Conservation (phyloP, 2,329 filamentous ascomycete species). For the Ophioceras dolichostomum region DNA sequence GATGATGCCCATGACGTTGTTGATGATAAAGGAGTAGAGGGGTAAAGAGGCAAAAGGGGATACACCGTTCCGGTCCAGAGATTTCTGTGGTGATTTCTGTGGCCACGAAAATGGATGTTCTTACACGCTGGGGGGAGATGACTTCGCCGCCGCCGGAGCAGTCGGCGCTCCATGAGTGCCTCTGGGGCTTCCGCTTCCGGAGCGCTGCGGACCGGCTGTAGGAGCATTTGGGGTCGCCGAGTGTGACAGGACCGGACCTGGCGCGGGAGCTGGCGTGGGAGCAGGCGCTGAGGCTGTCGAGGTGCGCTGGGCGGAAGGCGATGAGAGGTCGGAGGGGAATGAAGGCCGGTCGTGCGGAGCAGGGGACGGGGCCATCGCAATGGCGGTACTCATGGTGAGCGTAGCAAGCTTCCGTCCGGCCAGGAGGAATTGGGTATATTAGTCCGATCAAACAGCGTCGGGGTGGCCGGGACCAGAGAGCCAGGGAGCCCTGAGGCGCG, state of each 20-base stretch:
- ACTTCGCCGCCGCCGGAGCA: conserved; percentile 23
- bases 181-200: conserved; percentile 43
- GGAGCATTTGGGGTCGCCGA: conserved; percentile 29
- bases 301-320: conserved; percentile 33
- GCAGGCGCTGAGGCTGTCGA: too few relatives aligned
- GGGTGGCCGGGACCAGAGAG: too few relatives aligned
- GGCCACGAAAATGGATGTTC: conserved; percentile 19
- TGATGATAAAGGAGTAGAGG: conserved; percentile 1
- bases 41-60: conserved; percentile 9
- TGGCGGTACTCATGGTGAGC: conserved; percentile 54
- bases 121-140: conserved; percentile 49
- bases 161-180: conserved; percentile 7
- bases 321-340: conserved; percentile 26
- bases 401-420: too few relatives aligned
- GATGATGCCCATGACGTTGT: too few relatives aligned
- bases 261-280: conserved; percentile 29
- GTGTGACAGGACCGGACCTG: conserved; percentile 23
- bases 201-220: conserved; percentile 26
- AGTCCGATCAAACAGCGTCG: too few relatives aligned
- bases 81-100: too few relatives aligned
- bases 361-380: conserved; percentile 57
- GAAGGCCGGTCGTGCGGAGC: conserved; percentile 52
- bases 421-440: too few relatives aligned
- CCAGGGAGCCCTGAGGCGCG: too few relatives aligned
- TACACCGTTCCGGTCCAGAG: too few relatives aligned